Conservation (phyloP, 495 filamentous ascomycete species). For the Penicillium flavigenum region DNA sequence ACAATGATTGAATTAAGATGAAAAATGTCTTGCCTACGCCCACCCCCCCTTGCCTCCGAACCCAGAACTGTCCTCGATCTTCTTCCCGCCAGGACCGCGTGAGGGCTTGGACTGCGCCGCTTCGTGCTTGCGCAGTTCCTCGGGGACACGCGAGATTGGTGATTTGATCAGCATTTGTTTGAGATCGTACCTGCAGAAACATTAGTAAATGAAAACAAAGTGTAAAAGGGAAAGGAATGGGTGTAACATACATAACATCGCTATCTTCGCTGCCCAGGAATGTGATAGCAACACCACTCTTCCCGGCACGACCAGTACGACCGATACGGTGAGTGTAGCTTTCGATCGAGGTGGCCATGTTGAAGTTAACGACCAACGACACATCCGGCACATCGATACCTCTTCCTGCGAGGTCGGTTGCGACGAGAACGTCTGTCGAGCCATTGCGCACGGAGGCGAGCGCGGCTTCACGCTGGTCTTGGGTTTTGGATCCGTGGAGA, state of each 20-base stretch:
- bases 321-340: conserved; percentile 97
- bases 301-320: conserved; percentile 95
- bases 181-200: conserved; percentile 64
- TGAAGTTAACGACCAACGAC: conserved; percentile 94
- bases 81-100: conserved; percentile 55
- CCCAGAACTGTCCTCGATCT: conserved; percentile 60
- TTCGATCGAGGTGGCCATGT: conserved; percentile 94
- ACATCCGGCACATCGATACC: conserved; percentile 99
- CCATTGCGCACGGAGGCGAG: conserved; percentile 82
- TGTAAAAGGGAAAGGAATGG: neutral
- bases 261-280: conserved; percentile 92
- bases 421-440: conserved; percentile 83
- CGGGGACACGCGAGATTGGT: conserved; percentile 83
- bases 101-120: conserved; percentile 82
- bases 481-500: conserved; percentile 91
- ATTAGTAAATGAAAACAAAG: conserved; percentile 1
- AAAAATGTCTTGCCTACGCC: conserved; percentile 14
- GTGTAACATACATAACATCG: conserved; percentile 76
- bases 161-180: conserved; percentile 96
- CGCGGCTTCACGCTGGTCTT: conserved; percentile 96
- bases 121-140: conserved; percentile 92
- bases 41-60: conserved; percentile 61
- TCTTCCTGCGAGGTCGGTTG: conserved; percentile 92
- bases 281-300: conserved; percentile 95
- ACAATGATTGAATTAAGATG: too few species aligned